A percentile compares a stretch with the other conserved stretches of the same genome.
Conservation (phyloP, 345 rosid genomes). For the Ceriops zippeliana region DNA sequence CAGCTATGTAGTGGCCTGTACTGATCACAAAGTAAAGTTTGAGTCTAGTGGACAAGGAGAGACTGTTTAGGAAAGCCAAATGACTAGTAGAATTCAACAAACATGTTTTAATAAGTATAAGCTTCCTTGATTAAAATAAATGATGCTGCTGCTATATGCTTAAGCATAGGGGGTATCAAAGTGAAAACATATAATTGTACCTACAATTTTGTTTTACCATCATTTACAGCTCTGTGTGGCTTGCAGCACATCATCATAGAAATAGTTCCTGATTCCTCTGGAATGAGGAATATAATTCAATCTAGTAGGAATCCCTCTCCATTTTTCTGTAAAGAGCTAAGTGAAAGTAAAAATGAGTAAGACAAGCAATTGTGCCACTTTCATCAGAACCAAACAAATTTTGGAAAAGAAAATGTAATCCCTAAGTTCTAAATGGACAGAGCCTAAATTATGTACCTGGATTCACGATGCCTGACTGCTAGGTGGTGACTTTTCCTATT, state of each 20-base stretch:
- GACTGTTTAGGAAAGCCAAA: no score
- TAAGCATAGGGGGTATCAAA: neutral
- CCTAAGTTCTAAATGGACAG: neutral
- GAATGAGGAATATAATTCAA: conserved; percentile 93
- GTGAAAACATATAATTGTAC: conserved; percentile 26
- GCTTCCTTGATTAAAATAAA: neutral
- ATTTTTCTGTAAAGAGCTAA: conserved; percentile 50
- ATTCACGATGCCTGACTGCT: conserved; percentile 18
- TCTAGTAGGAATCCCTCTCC: conserved; percentile 92
- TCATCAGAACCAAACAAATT: conserved; percentile 2
- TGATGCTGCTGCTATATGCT: neutral
- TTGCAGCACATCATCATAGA: conserved; percentile 73
- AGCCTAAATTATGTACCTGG: conserved; percentile 33
- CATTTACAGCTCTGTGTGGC: conserved; percentile 64
- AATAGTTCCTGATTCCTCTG: conserved; percentile 77
- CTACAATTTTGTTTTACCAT: conserved; percentile 68
- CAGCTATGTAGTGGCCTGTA: no score
- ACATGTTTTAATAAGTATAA: no score
- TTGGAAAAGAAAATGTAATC: neutral
- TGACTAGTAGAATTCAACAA: no score
- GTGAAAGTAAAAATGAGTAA: conserved; percentile 27
- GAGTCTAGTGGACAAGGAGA: no score
- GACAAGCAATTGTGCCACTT: conserved; percentile 7
- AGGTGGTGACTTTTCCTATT: conserved; percentile 18
- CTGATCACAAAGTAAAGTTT: no score